Base-by-base conservation (phyloP, 352 stramenopile genomes). In the Globisporangium megalacanthum region DNA sequence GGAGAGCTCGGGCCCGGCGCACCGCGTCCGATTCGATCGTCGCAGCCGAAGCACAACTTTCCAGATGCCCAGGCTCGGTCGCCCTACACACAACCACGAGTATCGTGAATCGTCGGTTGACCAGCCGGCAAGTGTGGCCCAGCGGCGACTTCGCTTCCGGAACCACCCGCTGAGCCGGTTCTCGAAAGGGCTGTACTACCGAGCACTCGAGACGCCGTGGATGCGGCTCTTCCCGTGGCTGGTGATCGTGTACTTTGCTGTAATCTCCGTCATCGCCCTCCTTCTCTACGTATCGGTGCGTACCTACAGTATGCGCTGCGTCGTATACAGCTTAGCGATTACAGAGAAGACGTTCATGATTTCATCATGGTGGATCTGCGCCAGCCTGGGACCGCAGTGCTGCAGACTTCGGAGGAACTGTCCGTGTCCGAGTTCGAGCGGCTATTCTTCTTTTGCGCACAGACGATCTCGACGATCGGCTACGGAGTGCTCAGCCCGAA, bases 381-480 rank as follows among this genome's bases (percentile, higher is more conserved):
- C 7, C 36, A 77, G 49, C 60, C 62, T 11, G 57, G 51, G 17
- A 45, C 56, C 1, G 48, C 37, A 15, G 48, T 67, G 22, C 11
- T 55, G 3, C 48, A 60, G 36, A 64, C 49, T 0, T n/a, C 25
- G 3, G 49, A 58, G 10, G 58, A 68, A 13, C 42, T 61, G 11
- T 52, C 63, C 5, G 33, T 49, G 3, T 56, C 61, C 10, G 36
- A 56, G 19, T 86, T 73, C 44, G 62, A 64, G 20, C 61, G 66
- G 6, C 51, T 83, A 2, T 82, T 86, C 45, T 84, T 83, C 58
- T 86, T 82, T 44, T 80, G 72, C n/a, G 68, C 68, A 11, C 76
- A 86, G 55, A 86, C 76, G 9, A 69, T 86, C n/a, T 84, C 73
- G 14, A 84, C 73, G 6, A 71, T 86, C 50, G 76, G 76, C 2